Percentiles rank a stretch among this genome's conserved stretches.
These are phyloP conservation scores for Pezicula neosporulosa DNA, from an alignment of 2,329 filamentous ascomycete genomes.

Conservation along the genomic window DNA sequence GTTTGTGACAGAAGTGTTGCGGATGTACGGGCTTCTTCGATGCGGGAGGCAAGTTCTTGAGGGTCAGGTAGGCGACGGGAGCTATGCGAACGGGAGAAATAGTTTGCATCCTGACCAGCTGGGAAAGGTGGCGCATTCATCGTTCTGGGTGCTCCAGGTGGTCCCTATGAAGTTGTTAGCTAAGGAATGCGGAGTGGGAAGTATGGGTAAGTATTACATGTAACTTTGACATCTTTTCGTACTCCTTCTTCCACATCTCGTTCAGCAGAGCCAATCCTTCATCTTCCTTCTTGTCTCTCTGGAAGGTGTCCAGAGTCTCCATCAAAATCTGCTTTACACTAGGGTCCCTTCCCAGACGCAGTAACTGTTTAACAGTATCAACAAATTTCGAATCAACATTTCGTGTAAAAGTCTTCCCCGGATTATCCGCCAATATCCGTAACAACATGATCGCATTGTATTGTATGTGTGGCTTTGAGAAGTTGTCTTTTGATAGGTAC, in stretches of 20 bases:
- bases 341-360: conserved; percentile 67
- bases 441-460: conserved; percentile 97
- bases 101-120: conserved; percentile 47
- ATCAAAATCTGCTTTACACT: conserved; percentile 82
- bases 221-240: conserved; percentile 56
- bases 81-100: conserved; percentile 50
- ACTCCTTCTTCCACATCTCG: conserved; percentile 88
- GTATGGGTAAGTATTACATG: conserved; percentile 24
- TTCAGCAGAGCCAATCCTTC: conserved; percentile 68
- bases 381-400: conserved; percentile 86
- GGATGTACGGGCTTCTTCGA: conserved; percentile 88
- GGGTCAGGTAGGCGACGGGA: conserved; percentile 57
- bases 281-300: conserved; percentile 64
- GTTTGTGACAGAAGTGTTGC: conserved; percentile 91
- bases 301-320: conserved; percentile 80
- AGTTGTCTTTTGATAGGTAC: conserved; percentile 73
- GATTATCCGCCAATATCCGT: conserved; percentile 89
- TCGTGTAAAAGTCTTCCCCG: conserved; percentile 84
- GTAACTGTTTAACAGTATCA: conserved; percentile 68
- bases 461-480: conserved; percentile 64
- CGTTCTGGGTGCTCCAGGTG: conserved; percentile 31
- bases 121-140: conserved; percentile 41
- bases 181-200: conserved; percentile 1
- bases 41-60: conserved; percentile 73
- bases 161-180: conserved; percentile 14